Conservation (phyloP, 228 moss, liverwort and hornwort genomes). For the Sphagnum fallax region DNA sequence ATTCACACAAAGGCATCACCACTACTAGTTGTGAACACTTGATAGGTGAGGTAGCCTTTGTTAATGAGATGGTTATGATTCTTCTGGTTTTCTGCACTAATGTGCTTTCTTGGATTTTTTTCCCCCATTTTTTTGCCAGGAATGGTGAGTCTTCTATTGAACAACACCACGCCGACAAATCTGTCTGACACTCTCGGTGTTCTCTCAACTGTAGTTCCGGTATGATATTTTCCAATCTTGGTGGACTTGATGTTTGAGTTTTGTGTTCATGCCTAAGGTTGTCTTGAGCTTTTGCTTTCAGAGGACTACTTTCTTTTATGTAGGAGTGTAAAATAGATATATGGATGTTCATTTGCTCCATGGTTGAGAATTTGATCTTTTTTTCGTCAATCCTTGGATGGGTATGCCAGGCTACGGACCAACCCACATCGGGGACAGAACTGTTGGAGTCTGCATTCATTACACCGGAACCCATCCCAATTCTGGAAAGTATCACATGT, state of each 20-base stretch:
- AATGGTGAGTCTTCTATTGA: conserved; percentile 25
- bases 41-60: neutral
- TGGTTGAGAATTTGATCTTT: too few species aligned
- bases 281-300: neutral
- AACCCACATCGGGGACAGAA: conserved; percentile 1
- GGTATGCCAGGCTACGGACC: conserved; percentile 23
- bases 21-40: neutral
- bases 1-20: neutral
- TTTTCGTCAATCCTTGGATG: too few species aligned
- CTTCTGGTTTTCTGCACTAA: too few species aligned
- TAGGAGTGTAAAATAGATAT: too few species aligned
- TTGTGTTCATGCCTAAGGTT: neutral
- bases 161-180: conserved; percentile 1
- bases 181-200: conserved; percentile 11
- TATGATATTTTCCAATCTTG: neutral
- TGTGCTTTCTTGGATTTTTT: too few species aligned
- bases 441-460: conserved; percentile 33
- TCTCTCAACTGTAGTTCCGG: conserved; percentile 18
- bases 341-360: too few species aligned
- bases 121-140: conserved; percentile 13
- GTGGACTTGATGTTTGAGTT: neutral
- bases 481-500: conserved; percentile 21
- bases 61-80: neutral
- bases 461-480: conserved; percentile 7
- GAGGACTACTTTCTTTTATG: too few species aligned